Conservation (phyloP, 2,329 filamentous ascomycete species). For the Penicillium corylophilum region DNA sequence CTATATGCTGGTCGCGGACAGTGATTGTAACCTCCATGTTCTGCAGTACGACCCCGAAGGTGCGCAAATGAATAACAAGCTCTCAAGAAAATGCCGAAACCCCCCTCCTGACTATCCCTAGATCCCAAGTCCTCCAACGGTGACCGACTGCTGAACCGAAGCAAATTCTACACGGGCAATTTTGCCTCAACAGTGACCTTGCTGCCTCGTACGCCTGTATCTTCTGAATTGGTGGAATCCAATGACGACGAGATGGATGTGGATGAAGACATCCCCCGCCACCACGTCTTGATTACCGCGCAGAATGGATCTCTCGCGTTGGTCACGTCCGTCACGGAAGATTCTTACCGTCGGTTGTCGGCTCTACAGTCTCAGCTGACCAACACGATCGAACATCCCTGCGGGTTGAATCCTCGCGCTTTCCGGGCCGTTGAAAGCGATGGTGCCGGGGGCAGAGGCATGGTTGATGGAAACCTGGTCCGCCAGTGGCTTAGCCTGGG, state of each 20-base stretch:
- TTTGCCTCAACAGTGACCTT: constrained; percentile 72
- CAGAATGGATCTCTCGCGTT: constrained; percentile 74
- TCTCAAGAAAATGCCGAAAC: background rate
- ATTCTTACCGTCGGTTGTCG: constrained; percentile 77
- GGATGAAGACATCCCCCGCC: constrained; percentile 34
- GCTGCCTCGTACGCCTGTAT: constrained; percentile 64
- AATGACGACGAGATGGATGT: constrained; percentile 41
- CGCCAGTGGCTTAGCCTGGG: constrained; percentile 73
- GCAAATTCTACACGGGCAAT: constrained; percentile 84
- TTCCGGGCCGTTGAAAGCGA: constrained; percentile 63
- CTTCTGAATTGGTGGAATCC: constrained; percentile 39
- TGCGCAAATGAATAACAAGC: constrained; percentile 48
- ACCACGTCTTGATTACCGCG: constrained; percentile 68
- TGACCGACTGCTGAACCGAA: constrained; percentile 79
- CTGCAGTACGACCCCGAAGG: constrained; percentile 93
- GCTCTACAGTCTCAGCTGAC: constrained; percentile 78
- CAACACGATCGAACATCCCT: constrained; percentile 71
- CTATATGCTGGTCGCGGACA: constrained; percentile 78
- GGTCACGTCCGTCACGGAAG: constrained; percentile 74
- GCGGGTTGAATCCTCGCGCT: constrained; percentile 78
- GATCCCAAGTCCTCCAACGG: constrained; percentile 92
- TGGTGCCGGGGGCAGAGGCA: constrained; percentile 55
- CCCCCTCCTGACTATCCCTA: constrained; percentile 37
- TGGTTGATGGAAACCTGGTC: constrained; percentile 77
- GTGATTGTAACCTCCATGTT: constrained; percentile 81